A percentile compares a stretch with the other conserved stretches of the same genome.
These are phyloP conservation scores for Lachnellula subtilissima DNA, from an alignment of 2,329 filamentous ascomycete species.

Conservation along the genomic window DNA sequence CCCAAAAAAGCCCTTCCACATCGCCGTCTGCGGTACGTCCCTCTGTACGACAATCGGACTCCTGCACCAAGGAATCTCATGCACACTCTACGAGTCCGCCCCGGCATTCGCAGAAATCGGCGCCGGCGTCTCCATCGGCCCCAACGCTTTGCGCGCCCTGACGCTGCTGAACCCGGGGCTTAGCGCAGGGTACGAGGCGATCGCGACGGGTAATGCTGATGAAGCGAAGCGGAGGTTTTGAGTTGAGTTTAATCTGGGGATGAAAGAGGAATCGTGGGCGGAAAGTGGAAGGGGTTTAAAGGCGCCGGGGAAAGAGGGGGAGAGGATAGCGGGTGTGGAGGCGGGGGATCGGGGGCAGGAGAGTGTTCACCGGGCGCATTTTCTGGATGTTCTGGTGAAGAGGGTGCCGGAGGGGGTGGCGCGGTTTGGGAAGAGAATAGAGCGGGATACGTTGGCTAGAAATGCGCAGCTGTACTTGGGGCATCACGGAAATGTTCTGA, in stretches of 20 bases:
- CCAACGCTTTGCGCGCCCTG: constrained; percentile 29
- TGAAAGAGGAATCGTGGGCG: constrained; percentile 21
- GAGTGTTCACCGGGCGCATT: constrained; percentile 29
- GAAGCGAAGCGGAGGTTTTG: constrained; percentile 22
- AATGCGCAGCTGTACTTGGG: constrained; percentile 47
- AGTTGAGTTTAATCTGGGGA: constrained; percentile 29
- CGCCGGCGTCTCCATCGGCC: constrained; percentile 30
- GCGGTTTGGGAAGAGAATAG: constrained; percentile 34
- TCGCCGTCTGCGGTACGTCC: constrained; percentile 27
- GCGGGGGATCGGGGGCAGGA: constrained; percentile 23
- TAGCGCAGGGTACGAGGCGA: constrained; percentile 21
- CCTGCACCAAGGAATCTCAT: constrained; percentile 26
- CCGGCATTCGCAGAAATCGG: constrained; percentile 31
- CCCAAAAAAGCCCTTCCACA: constrained; percentile 26
- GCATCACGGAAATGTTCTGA: constrained; percentile 52
- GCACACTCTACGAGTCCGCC: constrained; percentile 29
- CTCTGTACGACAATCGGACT: constrained; percentile 26
- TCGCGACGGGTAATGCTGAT: constrained; percentile 23
- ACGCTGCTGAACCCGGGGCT: constrained; percentile 26
- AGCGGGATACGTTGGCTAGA: constrained; percentile 39
- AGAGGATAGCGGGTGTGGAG: constrained; percentile 14
- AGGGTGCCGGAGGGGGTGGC: constrained; percentile 36
- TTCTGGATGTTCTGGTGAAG: constrained; percentile 30
- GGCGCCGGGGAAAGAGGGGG: constrained; percentile 15
- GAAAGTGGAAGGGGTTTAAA: constrained; percentile 3